Evolutionary conservation across 345 rosid species (phyloP).

Genomic region (Gossypium raimondii): DNA sequence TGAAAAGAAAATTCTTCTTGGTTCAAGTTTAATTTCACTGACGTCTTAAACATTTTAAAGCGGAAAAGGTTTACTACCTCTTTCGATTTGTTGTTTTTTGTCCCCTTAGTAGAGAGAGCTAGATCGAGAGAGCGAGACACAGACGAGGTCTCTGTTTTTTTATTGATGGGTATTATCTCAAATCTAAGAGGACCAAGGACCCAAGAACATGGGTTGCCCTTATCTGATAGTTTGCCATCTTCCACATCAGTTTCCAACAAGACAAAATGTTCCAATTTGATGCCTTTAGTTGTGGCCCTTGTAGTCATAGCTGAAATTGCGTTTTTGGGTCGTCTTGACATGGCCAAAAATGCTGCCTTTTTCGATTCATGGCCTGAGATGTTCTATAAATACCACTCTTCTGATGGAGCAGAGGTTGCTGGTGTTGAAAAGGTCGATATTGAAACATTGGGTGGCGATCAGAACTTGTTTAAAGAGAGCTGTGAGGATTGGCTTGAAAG

Average conservation of each 20-base stretch:
- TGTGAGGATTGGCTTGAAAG: constrained; percentile 80
- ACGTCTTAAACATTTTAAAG: neutral
- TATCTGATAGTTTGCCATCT: constrained; percentile 31
- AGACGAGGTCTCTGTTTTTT: neutral
- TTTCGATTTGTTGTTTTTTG: neutral
- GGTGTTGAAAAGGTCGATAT: constrained; percentile 12
- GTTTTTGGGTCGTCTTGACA: constrained; percentile 78
- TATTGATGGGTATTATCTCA: constrained; percentile 45
- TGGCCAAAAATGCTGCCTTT: constrained; percentile 53
- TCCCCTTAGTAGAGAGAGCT: neutral
- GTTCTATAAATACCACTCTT: constrained; percentile 32
- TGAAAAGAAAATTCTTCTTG: neutral
- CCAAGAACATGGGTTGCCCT: constrained; percentile 30
- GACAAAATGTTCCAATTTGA: constrained; percentile 52
- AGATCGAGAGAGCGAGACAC: neutral
- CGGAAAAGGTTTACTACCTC: neutral
- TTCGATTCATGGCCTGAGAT: constrained; percentile 73
- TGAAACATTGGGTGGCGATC: constrained; percentile 6
- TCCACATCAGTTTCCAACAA: constrained; percentile 29
- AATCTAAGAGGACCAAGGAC: constrained; percentile 57
- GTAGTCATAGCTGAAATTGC: constrained; percentile 71
- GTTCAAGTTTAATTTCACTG: neutral
- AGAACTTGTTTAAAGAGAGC: constrained; percentile 28
- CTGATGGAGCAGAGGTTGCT: constrained; percentile 11
- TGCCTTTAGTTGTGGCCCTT: constrained; percentile 62